Evolutionary conservation across 495 filamentous ascomycete species (phyloP).

Genomic region (Elasticomyces elasticus): DNA sequence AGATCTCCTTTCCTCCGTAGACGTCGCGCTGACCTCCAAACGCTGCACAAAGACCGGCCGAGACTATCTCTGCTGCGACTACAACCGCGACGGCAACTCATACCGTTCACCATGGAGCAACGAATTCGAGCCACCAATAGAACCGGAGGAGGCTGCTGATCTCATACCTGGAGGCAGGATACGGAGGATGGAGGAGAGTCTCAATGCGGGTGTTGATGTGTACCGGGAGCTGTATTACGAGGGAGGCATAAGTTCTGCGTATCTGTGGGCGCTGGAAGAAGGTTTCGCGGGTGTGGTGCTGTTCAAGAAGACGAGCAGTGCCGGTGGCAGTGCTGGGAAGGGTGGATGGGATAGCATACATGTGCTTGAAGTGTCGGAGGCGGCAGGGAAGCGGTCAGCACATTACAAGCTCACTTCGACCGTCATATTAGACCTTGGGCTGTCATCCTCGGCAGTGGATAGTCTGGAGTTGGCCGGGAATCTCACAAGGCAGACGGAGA

Average conservation of each 20-base stretch:
- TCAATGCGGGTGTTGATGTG: slow-evolving; percentile 93
- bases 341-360: slow-evolving; percentile 98
- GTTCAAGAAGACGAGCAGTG: slow-evolving; percentile 59
- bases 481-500: slow-evolving; percentile 93
- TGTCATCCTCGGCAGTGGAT: slow-evolving; percentile 60
- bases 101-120: slow-evolving; percentile 97
- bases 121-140: slow-evolving; percentile 82
- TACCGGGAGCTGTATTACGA: slow-evolving; percentile 98
- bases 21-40: slow-evolving; percentile 81
- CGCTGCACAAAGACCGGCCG: slow-evolving; percentile 80
- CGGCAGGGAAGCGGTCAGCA: slow-evolving; percentile 59
- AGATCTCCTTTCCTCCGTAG: slow-evolving; percentile 93
- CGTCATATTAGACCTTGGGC: slow-evolving; percentile 81
- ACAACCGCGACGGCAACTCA: slow-evolving; percentile 97
- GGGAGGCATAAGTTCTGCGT: slow-evolving; percentile 87
- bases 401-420: slow-evolving; percentile 98
- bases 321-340: slow-evolving; percentile 7
- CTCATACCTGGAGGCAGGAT: slow-evolving; percentile 42
- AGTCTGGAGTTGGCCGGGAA: slow-evolving; percentile 91
- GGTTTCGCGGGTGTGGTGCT: slow-evolving; percentile 94
- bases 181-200: slow-evolving; percentile 81
- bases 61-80: slow-evolving; percentile 98
- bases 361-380: slow-evolving; percentile 91
- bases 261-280: slow-evolving; percentile 98
- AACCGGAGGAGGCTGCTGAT: slow-evolving; percentile 43